Evolutionary conservation across 169 alveolate genomes (phyloP).

Genomic region (Cryptosporidium felis): DNA sequence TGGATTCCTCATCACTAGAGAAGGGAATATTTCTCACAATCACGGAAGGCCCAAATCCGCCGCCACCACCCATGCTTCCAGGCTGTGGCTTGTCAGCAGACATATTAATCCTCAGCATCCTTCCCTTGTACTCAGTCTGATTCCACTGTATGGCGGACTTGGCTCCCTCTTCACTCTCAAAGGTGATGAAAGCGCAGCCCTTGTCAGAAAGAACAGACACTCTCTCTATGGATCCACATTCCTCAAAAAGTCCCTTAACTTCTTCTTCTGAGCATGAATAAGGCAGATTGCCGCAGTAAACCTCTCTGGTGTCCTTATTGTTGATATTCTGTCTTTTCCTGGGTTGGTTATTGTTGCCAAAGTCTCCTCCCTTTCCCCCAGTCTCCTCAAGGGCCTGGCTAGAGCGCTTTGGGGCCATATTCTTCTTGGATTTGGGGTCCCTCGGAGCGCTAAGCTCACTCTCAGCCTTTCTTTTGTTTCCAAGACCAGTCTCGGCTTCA

Average conservation of each 20-base stretch:
- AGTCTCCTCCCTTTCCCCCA: constrained; percentile 8
- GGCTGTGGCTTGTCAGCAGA: constrained; percentile 84
- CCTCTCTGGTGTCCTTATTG: constrained; percentile 77
- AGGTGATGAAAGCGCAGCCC: constrained; percentile 90
- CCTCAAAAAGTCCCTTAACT: constrained; percentile 86
- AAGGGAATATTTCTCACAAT: constrained; percentile 63
- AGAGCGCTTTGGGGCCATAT: neutral
- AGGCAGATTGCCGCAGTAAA: constrained; percentile 89
- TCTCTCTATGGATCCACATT: constrained; percentile 87
- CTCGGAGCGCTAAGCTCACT: neutral
- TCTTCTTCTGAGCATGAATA: constrained; percentile 85
- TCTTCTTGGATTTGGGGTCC: neutral
- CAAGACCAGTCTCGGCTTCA: no score
- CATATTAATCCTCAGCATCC: constrained; percentile 82
- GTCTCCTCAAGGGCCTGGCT: constrained; percentile 25
- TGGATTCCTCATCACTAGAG: constrained; percentile 48
- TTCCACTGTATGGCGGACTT: constrained; percentile 87
- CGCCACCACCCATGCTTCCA: constrained; percentile 73
- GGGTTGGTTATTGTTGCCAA: constrained; percentile 64
- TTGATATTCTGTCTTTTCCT: constrained; percentile 74
- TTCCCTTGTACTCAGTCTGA: constrained; percentile 85
- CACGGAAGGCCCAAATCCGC: constrained; percentile 74
- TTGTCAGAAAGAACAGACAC: constrained; percentile 83
- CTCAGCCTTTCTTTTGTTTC: constrained; percentile 40
- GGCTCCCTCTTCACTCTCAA: constrained; percentile 85